phyloP scores from a whole-genome alignment of 305 asterid species.

The Petunia hybrid region DNA sequence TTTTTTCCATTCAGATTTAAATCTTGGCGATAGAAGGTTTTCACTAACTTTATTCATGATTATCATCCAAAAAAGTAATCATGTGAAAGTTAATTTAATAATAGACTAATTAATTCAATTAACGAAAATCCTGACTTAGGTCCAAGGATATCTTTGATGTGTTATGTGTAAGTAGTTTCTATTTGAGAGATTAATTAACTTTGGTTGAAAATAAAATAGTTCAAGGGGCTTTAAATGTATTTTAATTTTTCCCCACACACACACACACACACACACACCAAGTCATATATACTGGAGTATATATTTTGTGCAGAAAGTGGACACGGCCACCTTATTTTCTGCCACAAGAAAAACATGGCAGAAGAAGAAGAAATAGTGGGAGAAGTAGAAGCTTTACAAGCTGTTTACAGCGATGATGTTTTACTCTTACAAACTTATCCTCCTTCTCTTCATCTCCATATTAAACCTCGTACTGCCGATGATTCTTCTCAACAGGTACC shows the following conservation, averaged over 20 bases:
- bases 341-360: constrained; percentile 33
- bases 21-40: too few species aligned
- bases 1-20: too few species aligned
- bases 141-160: too few species aligned
- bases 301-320: not conserved
- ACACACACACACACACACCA: too few species aligned
- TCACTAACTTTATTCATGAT: too few species aligned
- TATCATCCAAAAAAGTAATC: too few species aligned
- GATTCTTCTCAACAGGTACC: constrained; percentile 81
- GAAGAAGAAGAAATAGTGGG: constrained; percentile 69
- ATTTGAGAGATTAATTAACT: too few species aligned
- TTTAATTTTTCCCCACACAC: too few species aligned
- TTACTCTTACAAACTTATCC: constrained; percentile 61
- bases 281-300: not conserved
- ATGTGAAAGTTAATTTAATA: too few species aligned
- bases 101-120: too few species aligned
- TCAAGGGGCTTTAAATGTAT: not conserved
- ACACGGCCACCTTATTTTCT: not conserved
- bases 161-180: too few species aligned
- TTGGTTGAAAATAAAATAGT: not conserved
- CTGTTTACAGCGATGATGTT: constrained; percentile 87
- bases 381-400: constrained; percentile 78
- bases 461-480: constrained; percentile 95
- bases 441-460: constrained; percentile 74
- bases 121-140: too few species aligned